phyloP scores from a whole-genome alignment of 345 rosid species.

The Gossypium herbaceum region DNA sequence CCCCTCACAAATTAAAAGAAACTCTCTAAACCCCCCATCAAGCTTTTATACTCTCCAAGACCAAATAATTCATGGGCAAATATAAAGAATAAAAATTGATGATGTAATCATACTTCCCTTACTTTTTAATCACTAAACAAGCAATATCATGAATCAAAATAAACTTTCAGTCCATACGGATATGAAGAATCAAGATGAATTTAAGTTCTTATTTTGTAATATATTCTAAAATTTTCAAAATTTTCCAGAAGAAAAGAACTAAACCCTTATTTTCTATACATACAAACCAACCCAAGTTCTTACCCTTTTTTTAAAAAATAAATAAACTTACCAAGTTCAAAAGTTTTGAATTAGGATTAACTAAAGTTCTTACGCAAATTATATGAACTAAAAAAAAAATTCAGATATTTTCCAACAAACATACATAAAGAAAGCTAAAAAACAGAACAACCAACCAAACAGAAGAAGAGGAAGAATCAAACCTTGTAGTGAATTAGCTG shows the following conservation, averaged over 20 bases:
- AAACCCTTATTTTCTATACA: not conserved
- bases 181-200: not conserved
- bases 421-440: not conserved
- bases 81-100: not conserved
- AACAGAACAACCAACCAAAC: not conserved
- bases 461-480: not conserved
- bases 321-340: not conserved
- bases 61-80: not conserved
- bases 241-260: not conserved
- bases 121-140: not conserved
- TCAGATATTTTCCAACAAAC: not conserved
- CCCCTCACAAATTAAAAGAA: not conserved
- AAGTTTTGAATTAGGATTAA: not conserved
- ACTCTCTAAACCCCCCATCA: not conserved
- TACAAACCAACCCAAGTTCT: not conserved
- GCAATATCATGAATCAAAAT: not conserved
- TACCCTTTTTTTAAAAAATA: not conserved
- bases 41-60: not conserved
- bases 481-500: conserved; percentile 15
- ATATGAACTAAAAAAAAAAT: not conserved
- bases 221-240: not conserved
- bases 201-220: not conserved
- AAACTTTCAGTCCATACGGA: not conserved
- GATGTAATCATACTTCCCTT: not conserved
- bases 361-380: not conserved